Evolutionary conservation across 371 early-diverging fungal genomes (phyloP), one percentile per base, ranked within the genome.

Genomic region (Zychaea mexicana): DNA sequence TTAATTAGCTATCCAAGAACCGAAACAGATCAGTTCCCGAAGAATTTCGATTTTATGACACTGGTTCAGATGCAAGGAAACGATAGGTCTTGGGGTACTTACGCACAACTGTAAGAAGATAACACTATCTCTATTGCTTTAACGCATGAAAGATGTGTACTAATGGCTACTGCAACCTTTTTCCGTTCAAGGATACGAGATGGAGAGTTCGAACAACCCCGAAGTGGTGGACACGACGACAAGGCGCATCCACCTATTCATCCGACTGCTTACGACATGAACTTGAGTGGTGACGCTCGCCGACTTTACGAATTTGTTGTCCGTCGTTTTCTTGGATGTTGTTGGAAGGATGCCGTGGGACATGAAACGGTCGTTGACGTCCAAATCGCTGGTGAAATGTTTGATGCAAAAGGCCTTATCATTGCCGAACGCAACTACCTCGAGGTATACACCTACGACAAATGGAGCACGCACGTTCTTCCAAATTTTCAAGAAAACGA

Each of bases 241-340:
- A 90, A 96, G 70, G 99, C 99, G 0, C 99, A 99, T 90, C 98
- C 98, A 8, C 99, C 99, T 1, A 99, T 99, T 67, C 99, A 99
- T 76, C 99, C 99, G 1, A 90, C 95, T 0, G 89, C 83, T 21
- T 84, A 83, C 22, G 89, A 88, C 5, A 12, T 27, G n/a, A 85
- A 77, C 17, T 77, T 98, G 30, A 70, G 70, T 0, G 92, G 91
- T 2, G 87, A 94, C 31, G 91, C 94, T 7, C 77, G 79, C 55
- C 76, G 80, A 9, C 87, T 99, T 0, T 99, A 92, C 74, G 98
- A 99, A 45, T 96, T 95, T 67, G 85, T 99, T 36, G 83, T 90
- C 0, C 84, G 99, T 6, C 81, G 99, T 31, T 99, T 99, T 71
- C 79, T 99, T 6, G 99, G 95, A 2, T 92, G 92, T 64, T 96